phyloP scores from a whole-genome alignment of 805 yeast genomes.

The Candida odintsovae region DNA sequence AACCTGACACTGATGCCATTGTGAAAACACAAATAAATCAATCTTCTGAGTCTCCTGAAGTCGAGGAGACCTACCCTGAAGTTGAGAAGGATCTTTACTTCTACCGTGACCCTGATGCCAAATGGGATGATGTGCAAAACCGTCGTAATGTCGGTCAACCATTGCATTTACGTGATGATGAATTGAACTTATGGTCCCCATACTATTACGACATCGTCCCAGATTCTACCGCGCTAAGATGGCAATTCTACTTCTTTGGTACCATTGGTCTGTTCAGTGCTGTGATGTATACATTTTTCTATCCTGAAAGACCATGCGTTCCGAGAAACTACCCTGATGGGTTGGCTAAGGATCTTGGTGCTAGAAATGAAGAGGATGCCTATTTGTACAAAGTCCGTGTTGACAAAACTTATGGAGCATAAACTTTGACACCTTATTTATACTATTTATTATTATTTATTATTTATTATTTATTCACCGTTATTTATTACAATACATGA shows the following conservation, averaged over 20 bases:
- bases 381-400: conserved; percentile 34
- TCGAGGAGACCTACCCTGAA: conserved; percentile 41
- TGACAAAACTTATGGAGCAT: conserved; percentile 26
- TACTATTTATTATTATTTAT: not conserved
- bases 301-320: conserved; percentile 66
- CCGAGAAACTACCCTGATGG: conserved; percentile 79
- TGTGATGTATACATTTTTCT: conserved; percentile 43
- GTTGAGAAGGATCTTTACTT: conserved; percentile 56
- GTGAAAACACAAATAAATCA: not conserved
- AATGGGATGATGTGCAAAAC: conserved; percentile 75
- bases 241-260: conserved; percentile 54
- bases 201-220: conserved; percentile 59
- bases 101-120: conserved; percentile 61
- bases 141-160: conserved; percentile 76
- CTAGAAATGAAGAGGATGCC: conserved; percentile 40
- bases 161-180: conserved; percentile 64
- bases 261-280: conserved; percentile 35
- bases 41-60: not conserved
- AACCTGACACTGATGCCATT: not conserved
- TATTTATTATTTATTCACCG: conserved; percentile 1
- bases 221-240: conserved; percentile 55
- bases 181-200: conserved; percentile 82
- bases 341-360: conserved; percentile 69
- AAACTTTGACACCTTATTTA: not conserved
- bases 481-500: not conserved